Base-by-base conservation (phyloP, 495 filamentous ascomycete species). In the Penicillium antarcticum region DNA sequence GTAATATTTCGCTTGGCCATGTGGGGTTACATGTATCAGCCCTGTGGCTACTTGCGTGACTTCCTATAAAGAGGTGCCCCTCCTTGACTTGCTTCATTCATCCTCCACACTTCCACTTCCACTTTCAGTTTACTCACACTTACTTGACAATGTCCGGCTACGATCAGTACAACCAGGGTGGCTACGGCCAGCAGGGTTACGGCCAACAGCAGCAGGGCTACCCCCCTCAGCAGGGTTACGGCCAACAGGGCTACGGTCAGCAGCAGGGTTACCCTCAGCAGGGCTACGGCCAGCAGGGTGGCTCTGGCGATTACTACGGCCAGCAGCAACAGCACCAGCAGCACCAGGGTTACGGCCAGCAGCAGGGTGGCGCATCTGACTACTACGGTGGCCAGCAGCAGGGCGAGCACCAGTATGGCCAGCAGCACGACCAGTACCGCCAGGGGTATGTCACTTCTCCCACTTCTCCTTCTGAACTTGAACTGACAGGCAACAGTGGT, bases 81-180 rank as follows among this genome's bases (percentile, higher is more conserved):
- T 56, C 58, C 42, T 51, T 33, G 0, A 32, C 48, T 61, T 42
- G 18, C 53, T 49, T 60, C 44, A 52, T 52, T 55, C 54, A 41
- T 48, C 55, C 32, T 51, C 42, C 47, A 23, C 34, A 38, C 48
- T 32, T 32, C 36, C 19, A 19, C 24, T n/a, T 16, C 33, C 37
- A 34, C 46, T 42, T 41, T 32, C 39, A 26, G 3, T 49, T 33
- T 26, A 19, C 24, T 7, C 52, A 42, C 43, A 41, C 45, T 50
- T 24, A 17, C 38, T 32, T n/a, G 47, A 65, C 43, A 43, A 76
- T 76, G 73, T 76, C 73, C 52, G 73, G 68, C 43, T 68, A 75
- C 68, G 59, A 70, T 42, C 62, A 73, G n/a, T 64, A 73, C 62
- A 67, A 71, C 62, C 66, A 73, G 41, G 52, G 43, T 23, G 38